phyloP scores from a whole-genome alignment of 208 protist species.

The Blastocrithidia nonstop region DNA sequence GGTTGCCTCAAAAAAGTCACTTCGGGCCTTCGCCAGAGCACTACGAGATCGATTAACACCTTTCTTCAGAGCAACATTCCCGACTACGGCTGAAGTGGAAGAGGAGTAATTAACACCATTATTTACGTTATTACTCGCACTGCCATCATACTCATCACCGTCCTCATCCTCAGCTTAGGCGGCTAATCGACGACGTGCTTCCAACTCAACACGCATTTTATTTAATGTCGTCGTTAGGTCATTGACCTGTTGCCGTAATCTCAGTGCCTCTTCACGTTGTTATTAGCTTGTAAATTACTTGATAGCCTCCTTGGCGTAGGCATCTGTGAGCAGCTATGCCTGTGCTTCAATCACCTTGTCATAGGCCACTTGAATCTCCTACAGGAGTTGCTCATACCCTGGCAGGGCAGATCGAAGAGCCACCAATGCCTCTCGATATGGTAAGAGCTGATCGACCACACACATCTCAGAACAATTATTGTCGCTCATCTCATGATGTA shows the following conservation, averaged over 20 bases:
- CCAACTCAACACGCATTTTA: conserved; percentile 12
- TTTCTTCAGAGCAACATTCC: too few species aligned
- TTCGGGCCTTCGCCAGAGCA: too few species aligned
- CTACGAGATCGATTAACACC: too few species aligned
- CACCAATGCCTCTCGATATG: conserved; percentile 64
- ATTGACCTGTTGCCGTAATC: conserved; percentile 19
- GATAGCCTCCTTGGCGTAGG: conserved; percentile 10
- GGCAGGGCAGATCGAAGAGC: conserved; percentile 51
- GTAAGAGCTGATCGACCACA: conserved; percentile 3
- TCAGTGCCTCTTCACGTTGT: conserved; percentile 8
- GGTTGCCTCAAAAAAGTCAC: conserved; percentile 11
- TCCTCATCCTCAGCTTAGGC: background rate
- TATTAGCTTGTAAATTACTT: conserved; percentile 8
- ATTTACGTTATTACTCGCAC: background rate
- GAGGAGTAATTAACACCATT: too few species aligned
- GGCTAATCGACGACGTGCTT: too few species aligned
- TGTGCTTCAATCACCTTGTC: conserved; percentile 70
- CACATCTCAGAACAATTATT: too few species aligned
- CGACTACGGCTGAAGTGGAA: too few species aligned
- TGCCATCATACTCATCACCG: background rate
- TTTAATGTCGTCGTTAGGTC: conserved; percentile 18
- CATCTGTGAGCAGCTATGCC: conserved; percentile 37
- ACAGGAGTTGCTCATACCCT: conserved; percentile 39
- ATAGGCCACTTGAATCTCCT: conserved; percentile 60
- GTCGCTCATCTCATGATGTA: too few species aligned